phyloP scores from a whole-genome alignment of 164 flowering plant species.

The Liquidambar formosana region DNA sequence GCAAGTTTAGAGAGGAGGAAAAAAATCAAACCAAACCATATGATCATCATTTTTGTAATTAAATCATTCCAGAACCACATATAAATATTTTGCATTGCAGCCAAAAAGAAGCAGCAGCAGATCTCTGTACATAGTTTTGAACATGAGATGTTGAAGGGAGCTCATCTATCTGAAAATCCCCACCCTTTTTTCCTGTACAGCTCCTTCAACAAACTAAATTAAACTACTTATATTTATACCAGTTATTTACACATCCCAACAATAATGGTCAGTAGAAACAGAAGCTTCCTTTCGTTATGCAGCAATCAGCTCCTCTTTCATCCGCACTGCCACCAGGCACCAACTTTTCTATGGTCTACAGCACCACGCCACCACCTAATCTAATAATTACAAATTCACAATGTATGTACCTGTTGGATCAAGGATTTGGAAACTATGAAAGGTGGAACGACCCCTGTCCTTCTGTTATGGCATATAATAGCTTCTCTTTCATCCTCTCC shows the following conservation, averaged over 20 bases:
- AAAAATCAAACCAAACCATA: not conserved
- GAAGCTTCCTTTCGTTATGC: constrained; percentile 21
- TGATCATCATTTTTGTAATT: not conserved
- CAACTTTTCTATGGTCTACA: constrained; percentile 15
- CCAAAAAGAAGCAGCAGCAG: not conserved
- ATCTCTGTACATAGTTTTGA: not conserved
- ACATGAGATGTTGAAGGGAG: not conserved
- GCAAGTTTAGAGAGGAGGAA: not conserved
- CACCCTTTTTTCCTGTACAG: constrained; percentile 4
- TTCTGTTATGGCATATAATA: constrained; percentile 86
- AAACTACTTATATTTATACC: not conserved
- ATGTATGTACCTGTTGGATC: constrained; percentile 2
- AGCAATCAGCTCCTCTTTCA: constrained; percentile 16
- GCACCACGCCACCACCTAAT: constrained; percentile 15
- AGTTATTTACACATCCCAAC: constrained; percentile 20
- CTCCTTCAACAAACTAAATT: not conserved
- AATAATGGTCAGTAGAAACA: not conserved
- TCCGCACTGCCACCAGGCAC: constrained; percentile 1
- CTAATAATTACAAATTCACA: constrained; percentile 40
- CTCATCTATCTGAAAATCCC: not conserved
- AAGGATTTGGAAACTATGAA: constrained; percentile 35
- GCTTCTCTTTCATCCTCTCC: constrained; percentile 86
- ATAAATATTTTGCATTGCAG: not conserved
- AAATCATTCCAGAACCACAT: not conserved
- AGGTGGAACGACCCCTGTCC: constrained; percentile 97